Percentiles rank a stretch among this genome's conserved stretches.
Conservation (phyloP, 2,329 filamentous ascomycete genomes). For the Aspergillus nomiae region DNA sequence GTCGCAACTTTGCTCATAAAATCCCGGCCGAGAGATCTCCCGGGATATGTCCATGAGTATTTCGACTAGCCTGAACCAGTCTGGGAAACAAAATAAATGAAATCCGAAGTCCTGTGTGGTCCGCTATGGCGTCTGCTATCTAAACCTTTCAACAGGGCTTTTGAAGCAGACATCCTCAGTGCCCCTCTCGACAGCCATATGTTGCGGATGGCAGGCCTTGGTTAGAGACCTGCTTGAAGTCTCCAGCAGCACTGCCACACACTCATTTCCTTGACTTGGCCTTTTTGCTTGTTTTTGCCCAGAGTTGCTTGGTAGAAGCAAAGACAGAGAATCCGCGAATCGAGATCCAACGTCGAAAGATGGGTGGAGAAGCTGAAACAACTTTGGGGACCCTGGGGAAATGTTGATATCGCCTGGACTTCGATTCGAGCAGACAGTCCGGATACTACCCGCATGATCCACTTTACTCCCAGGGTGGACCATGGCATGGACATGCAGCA, state of each 20-base stretch:
- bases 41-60: neutral
- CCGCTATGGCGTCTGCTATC: accelerated
- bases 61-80: neutral
- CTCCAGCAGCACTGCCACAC: neutral
- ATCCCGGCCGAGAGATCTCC: neutral
- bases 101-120: accelerated
- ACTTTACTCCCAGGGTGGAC: neutral
- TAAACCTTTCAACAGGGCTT: neutral
- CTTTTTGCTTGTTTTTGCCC: slow-evolving; percentile 2
- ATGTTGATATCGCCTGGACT: neutral
- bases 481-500: neutral
- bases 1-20: neutral
- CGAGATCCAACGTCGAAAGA: neutral
- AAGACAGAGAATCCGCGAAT: neutral
- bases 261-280: neutral
- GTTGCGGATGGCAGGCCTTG: neutral
- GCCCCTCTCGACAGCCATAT: neutral
- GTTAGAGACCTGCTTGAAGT: no score
- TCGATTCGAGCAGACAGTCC: neutral
- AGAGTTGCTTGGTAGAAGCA: slow-evolving; percentile 5
- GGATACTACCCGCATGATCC: neutral
- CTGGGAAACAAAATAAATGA: neutral
- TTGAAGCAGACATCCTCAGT: neutral
- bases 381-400: slow-evolving; percentile 1
- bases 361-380: slow-evolving; percentile 1